Conservation (phyloP, 805 yeast species). For the Hanseniaspora vineae region DNA sequence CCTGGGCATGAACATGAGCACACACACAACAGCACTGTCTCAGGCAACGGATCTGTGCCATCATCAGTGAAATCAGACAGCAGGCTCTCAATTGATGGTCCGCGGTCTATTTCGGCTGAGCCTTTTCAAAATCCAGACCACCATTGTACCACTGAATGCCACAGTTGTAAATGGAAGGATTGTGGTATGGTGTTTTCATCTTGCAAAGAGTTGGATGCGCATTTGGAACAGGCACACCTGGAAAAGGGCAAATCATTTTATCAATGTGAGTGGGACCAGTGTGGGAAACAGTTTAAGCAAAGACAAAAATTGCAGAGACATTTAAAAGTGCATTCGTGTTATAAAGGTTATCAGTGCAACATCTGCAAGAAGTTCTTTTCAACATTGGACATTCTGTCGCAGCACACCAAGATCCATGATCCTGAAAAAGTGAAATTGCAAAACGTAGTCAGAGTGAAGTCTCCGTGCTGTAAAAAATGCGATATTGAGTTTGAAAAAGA, state of each 20-base stretch:
- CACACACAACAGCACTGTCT: neutral
- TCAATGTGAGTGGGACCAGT: slow-evolving; percentile 65
- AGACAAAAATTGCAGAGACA: slow-evolving; percentile 81
- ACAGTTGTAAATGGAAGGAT: slow-evolving; percentile 17
- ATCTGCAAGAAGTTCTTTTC: slow-evolving; percentile 63
- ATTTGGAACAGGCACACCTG: slow-evolving; percentile 55
- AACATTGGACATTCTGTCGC: slow-evolving; percentile 61
- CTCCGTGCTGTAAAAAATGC: slow-evolving; percentile 62
- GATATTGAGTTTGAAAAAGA: slow-evolving; percentile 62
- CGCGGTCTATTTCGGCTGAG: no score
- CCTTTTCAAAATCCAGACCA: neutral
- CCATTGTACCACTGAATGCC: neutral
- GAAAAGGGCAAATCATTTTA: slow-evolving; percentile 62
- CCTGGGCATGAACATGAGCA: neutral
- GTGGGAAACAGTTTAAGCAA: slow-evolving; percentile 64
- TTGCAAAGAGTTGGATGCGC: slow-evolving; percentile 56
- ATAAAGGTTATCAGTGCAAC: slow-evolving; percentile 64
- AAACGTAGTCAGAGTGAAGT: slow-evolving; percentile 28
- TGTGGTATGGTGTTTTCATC: slow-evolving; percentile 41
- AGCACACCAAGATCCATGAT: slow-evolving; percentile 81
- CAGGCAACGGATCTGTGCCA: neutral
- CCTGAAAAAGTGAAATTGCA: neutral
- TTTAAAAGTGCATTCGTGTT: slow-evolving; percentile 75
- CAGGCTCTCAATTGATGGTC: no score
- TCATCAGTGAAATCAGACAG: no score